Evolutionary conservation across 1,284 basidiomycete genomes (phyloP).

Genomic region (Tetrapyrgos nigripes): DNA sequence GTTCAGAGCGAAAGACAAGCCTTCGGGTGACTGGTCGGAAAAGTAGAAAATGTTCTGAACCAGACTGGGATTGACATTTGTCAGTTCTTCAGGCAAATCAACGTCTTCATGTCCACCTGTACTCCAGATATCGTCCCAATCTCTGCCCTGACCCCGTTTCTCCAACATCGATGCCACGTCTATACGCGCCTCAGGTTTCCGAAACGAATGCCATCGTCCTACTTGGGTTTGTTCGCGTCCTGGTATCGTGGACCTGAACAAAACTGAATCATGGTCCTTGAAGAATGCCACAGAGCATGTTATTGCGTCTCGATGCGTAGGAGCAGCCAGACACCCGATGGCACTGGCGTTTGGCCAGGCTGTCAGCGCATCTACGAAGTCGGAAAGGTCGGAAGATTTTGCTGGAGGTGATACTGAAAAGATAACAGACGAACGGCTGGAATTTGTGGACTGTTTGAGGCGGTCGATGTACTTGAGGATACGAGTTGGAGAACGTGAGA

Average conservation of each 20-base stretch:
- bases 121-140: constrained; percentile 63
- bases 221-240: constrained; percentile 65
- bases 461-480: too few species aligned
- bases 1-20: constrained; percentile 57
- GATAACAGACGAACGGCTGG: too few species aligned
- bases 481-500: too few species aligned
- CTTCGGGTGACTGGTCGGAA: constrained; percentile 68
- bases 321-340: constrained; percentile 66
- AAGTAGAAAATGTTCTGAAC: constrained; percentile 64
- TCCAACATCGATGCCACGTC: constrained; percentile 17
- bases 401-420: too few species aligned
- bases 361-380: constrained; percentile 50
- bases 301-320: constrained; percentile 42
- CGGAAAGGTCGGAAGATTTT: constrained; percentile 48
- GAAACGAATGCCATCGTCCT: constrained; percentile 68
- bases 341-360: constrained; percentile 43
- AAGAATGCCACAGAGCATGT: constrained; percentile 61
- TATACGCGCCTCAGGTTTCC: constrained; percentile 36
- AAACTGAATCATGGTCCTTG: constrained; percentile 41
- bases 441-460: too few species aligned
- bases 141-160: constrained; percentile 28
- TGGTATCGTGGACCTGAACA: constrained; percentile 66
- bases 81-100: constrained; percentile 48
- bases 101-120: constrained; percentile 21
- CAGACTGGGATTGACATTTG: constrained; percentile 42